These are phyloP conservation scores for Yamadazyma akitaensis DNA, from an alignment of 805 yeast genomes.

Conservation along the genomic window DNA sequence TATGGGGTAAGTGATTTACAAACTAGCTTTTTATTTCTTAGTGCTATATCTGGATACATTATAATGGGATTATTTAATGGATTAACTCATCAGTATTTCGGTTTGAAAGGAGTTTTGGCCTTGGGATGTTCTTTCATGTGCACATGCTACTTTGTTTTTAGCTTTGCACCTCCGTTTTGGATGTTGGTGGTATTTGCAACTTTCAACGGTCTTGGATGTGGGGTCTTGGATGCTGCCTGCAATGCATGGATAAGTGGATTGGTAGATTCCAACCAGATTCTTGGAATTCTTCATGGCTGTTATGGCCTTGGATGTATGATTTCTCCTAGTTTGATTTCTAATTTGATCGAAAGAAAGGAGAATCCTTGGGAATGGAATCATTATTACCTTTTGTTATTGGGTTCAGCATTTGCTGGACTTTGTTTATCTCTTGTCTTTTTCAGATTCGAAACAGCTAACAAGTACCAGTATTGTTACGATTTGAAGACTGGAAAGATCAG, in stretches of 20 bases:
- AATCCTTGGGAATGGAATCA: slow-evolving; percentile 47
- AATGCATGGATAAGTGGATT: slow-evolving; percentile 52
- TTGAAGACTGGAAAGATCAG: slow-evolving; percentile 11
- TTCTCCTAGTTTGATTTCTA: slow-evolving; percentile 46
- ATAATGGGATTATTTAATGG: slow-evolving; percentile 50
- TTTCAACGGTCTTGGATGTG: slow-evolving; percentile 53
- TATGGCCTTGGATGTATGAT: slow-evolving; percentile 54
- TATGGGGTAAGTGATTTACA: slow-evolving; percentile 48
- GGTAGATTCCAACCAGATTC: slow-evolving; percentile 45
- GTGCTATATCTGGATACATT: slow-evolving; percentile 55
- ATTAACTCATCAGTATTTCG: slow-evolving; percentile 37
- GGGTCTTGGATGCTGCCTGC: slow-evolving; percentile 53
- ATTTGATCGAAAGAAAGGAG: slow-evolving; percentile 33
- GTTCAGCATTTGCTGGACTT: slow-evolving; percentile 22
- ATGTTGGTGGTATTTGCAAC: slow-evolving; percentile 38
- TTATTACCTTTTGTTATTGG: slow-evolving; percentile 38
- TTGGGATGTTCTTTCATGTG: slow-evolving; percentile 34
- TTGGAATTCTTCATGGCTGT: slow-evolving; percentile 51
- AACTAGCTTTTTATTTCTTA: slow-evolving; percentile 49
- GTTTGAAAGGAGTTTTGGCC: slow-evolving; percentile 45
- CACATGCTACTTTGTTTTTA: slow-evolving; percentile 36
- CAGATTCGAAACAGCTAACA: slow-evolving; percentile 43
- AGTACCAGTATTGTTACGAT: slow-evolving; percentile 31
- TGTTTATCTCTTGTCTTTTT: slow-evolving; percentile 26
- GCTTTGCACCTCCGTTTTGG: slow-evolving; percentile 39